Percentiles rank a stretch among this genome's conserved stretches.
Evolutionary conservation across 805 yeast species (phyloP).

Genomic region (Pichia exigua): DNA sequence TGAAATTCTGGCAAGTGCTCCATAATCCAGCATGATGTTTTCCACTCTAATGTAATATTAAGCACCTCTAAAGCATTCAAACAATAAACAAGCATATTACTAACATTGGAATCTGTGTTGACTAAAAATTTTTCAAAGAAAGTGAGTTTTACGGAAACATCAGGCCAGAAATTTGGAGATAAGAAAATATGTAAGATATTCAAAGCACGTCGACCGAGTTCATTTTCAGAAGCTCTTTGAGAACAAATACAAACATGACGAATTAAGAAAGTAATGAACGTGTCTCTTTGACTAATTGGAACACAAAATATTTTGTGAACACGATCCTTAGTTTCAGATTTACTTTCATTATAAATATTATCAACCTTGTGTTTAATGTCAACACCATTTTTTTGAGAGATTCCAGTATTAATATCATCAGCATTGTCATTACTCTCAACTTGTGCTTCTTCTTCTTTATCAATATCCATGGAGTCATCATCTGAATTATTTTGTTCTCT

Average conservation of each 20-base stretch:
- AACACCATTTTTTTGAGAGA: background rate
- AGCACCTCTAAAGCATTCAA: conserved; percentile 88
- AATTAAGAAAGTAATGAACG: conserved; percentile 81
- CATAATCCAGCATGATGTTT: conserved; percentile 69
- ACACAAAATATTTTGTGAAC: conserved; percentile 38
- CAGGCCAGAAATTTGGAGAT: conserved; percentile 75
- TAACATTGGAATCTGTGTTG: conserved; percentile 64
- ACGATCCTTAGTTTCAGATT: background rate
- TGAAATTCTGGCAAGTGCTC: conserved; percentile 63
- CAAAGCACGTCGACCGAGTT: conserved; percentile 72
- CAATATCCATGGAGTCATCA: conserved; percentile 19
- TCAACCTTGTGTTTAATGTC: background rate
- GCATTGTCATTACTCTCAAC: conserved; percentile 7
- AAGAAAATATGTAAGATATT: conserved; percentile 68
- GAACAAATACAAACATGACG: conserved; percentile 83
- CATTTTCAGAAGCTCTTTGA: conserved; percentile 76
- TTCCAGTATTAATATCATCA: background rate
- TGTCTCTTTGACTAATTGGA: conserved; percentile 77
- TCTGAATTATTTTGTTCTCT: background rate
- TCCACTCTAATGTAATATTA: conserved; percentile 74
- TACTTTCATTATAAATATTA: background rate
- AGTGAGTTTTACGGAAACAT: conserved; percentile 75
- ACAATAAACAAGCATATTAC: conserved; percentile 67
- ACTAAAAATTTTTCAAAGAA: conserved; percentile 85
- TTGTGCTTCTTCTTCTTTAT: conserved; percentile 2